These are phyloP conservation scores for Dendrocalamus sinicus DNA, from an alignment of 176 grass and related monocot species.

Conservation along the genomic window DNA sequence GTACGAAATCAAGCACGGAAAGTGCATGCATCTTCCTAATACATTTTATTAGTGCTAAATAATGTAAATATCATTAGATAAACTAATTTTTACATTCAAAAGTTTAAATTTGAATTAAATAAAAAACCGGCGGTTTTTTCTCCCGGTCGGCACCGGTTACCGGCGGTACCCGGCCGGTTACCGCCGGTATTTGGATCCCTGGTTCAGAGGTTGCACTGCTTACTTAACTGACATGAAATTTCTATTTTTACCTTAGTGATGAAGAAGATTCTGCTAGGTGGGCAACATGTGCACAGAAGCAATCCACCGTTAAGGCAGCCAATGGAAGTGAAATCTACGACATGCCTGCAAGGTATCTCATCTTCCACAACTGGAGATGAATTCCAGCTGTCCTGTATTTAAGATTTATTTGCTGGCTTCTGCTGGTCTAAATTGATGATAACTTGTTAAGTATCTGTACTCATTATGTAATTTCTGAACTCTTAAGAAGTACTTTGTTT, in stretches of 20 bases:
- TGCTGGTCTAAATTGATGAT: slow-evolving; percentile 25
- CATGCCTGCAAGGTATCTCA: slow-evolving; percentile 63
- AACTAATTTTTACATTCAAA: too few relatives aligned
- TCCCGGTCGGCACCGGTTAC: too few relatives aligned
- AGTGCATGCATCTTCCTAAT: too few relatives aligned
- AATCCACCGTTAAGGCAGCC: slow-evolving; percentile 44
- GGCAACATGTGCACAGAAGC: slow-evolving; percentile 35
- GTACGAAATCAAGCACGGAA: too few relatives aligned
- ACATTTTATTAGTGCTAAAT: too few relatives aligned
- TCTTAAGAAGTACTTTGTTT: slow-evolving; percentile 22
- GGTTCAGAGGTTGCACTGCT: slow-evolving; percentile 1
- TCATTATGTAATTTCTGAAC: slow-evolving; percentile 34
- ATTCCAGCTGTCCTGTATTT: background rate
- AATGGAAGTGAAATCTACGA: slow-evolving; percentile 52
- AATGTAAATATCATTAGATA: too few relatives aligned
- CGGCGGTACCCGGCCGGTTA: too few relatives aligned
- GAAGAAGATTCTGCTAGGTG: slow-evolving; percentile 63
- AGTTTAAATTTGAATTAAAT: too few relatives aligned
- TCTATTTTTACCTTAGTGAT: slow-evolving; percentile 49
- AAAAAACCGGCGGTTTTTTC: too few relatives aligned
- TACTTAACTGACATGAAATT: slow-evolving; percentile 31
- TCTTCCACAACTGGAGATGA: slow-evolving; percentile 24
- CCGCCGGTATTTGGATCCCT: too few relatives aligned
- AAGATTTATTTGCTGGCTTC: slow-evolving; percentile 17
- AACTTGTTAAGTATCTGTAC: slow-evolving; percentile 6